Percentiles rank a stretch among this genome's conserved stretches.
Conservation (phyloP, 208 protist genomes). For the Crithidia expoeki region DNA sequence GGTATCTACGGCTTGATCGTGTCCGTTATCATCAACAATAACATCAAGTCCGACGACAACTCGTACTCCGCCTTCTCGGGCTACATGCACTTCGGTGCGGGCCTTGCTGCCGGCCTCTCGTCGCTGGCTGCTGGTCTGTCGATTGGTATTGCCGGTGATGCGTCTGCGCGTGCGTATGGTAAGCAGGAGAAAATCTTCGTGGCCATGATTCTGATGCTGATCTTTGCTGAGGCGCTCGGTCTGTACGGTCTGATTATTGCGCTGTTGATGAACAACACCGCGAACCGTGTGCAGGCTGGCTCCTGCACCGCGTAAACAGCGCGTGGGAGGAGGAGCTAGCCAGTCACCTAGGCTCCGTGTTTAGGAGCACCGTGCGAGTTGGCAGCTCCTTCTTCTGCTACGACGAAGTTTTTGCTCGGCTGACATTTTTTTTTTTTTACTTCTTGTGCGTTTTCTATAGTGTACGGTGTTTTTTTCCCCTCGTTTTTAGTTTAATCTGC, state of each 20-base stretch:
- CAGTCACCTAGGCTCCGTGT: no score
- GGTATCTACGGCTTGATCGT: conserved; percentile 99
- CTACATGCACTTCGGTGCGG: conserved; percentile 89
- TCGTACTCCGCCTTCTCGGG: conserved; percentile 78
- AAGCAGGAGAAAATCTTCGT: conserved; percentile 99
- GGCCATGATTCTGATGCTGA: conserved; percentile 99
- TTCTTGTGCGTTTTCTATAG: no score
- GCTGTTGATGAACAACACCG: conserved; percentile 93
- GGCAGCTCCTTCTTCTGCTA: no score
- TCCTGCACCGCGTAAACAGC: conserved; percentile 5
- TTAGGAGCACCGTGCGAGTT: no score
- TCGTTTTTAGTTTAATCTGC: no score
- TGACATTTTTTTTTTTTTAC: no score
- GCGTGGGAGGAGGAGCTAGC: no score
- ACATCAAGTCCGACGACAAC: conserved; percentile 74
- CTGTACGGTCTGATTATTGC: conserved; percentile 99
- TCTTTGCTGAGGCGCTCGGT: conserved; percentile 99
- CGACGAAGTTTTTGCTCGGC: no score
- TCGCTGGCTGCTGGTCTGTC: conserved; percentile 98
- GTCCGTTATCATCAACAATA: conserved; percentile 96
- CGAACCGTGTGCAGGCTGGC: conserved; percentile 62
- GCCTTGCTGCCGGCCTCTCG: conserved; percentile 95
- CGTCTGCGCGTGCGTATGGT: conserved; percentile 87
- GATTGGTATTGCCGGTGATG: conserved; percentile 99
- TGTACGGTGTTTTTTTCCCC: no score